phyloP scores from a whole-genome alignment of 176 grass and related monocot species.

The Zoysia japonica region DNA sequence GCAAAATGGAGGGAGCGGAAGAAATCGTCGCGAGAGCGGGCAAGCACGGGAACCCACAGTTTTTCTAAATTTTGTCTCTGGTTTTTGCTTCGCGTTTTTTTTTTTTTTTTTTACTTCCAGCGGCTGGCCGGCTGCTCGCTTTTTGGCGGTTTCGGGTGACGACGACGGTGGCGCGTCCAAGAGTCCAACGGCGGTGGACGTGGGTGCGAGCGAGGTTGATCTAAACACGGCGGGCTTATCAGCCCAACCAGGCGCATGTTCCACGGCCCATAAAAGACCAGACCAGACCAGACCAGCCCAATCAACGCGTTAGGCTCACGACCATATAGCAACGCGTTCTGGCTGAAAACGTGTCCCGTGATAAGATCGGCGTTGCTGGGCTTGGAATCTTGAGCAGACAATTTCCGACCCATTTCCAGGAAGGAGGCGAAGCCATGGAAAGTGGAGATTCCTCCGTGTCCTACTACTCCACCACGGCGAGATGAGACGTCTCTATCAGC shows the following conservation, averaged over 20 bases:
- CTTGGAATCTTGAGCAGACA: neutral
- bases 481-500: neutral
- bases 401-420: neutral
- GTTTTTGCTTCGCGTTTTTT: constrained; percentile 13
- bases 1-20: constrained; percentile 41
- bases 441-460: neutral
- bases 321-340: too few species aligned
- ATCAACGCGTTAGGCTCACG: too few species aligned
- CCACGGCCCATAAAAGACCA: neutral
- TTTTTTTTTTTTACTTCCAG: too few species aligned
- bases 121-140: neutral
- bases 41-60: too few species aligned
- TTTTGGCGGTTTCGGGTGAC: constrained; percentile 37
- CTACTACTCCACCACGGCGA: neutral
- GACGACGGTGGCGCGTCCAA: neutral
- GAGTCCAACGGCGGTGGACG: neutral
- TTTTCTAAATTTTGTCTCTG: neutral
- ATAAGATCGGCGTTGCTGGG: neutral
- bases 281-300: neutral
- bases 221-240: neutral
- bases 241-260: neutral
- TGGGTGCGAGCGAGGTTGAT: neutral
- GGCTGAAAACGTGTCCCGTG: neutral
- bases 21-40: constrained; percentile 28
- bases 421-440: neutral